phyloP scores from a whole-genome alignment of 1,139 yeast genomes.

The Arxiozyma slooffiae region DNA sequence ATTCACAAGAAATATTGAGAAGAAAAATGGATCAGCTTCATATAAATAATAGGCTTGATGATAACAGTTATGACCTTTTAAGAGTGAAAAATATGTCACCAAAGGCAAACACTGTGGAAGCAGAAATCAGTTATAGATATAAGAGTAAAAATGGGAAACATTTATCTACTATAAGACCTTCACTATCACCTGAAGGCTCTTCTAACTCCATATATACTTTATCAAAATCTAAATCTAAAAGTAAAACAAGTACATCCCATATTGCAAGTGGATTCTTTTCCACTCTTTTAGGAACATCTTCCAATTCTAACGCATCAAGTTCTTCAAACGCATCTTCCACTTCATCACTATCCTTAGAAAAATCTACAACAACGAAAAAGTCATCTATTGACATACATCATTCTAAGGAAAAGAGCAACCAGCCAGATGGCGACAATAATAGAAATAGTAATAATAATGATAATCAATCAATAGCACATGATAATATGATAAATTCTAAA shows the following conservation, averaged over 20 bases:
- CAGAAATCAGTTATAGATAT: constrained; percentile 15
- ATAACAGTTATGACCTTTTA: constrained; percentile 9
- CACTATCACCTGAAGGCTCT: neutral
- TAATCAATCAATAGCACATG: neutral
- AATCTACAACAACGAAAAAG: neutral
- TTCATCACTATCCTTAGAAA: neutral
- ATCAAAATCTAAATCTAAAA: constrained; percentile 1
- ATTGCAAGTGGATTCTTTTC: constrained; percentile 18
- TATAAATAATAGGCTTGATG: constrained; percentile 16
- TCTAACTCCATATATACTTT: neutral
- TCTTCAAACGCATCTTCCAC: constrained; percentile 4
- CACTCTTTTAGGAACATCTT: constrained; percentile 15
- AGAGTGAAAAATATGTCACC: constrained; percentile 10
- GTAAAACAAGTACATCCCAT: constrained; percentile 10
- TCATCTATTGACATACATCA: neutral
- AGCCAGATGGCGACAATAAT: neutral
- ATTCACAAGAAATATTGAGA: constrained; percentile 16
- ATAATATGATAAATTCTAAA: neutral
- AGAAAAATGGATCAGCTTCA: constrained; percentile 21
- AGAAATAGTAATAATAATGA: neutral
- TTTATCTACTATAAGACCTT: neutral
- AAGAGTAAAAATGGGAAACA: constrained; percentile 12
- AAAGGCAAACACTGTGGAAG: constrained; percentile 11
- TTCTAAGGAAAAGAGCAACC: neutral
- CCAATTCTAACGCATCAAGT: neutral